Percentiles rank a stretch among this genome's conserved stretches.
phyloP scores from a whole-genome alignment of 768 basidiomycete species.

The Rubroboletus pulcherrimus region DNA sequence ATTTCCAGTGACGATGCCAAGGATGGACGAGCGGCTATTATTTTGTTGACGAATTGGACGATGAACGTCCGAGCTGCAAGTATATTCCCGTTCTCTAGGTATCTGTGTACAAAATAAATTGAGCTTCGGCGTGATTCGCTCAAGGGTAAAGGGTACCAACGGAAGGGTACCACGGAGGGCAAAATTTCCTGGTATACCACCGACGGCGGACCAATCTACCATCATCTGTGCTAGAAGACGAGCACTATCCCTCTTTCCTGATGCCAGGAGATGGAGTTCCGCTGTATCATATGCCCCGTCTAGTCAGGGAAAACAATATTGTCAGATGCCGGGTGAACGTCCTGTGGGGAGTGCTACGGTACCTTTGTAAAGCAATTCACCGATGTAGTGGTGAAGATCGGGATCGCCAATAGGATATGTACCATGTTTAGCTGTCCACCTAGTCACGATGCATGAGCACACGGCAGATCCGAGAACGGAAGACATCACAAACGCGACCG shows the following conservation, averaged over 20 bases:
- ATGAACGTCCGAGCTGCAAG: constrained; percentile 94
- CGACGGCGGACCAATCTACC: constrained; percentile 67
- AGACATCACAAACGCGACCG: constrained; percentile 62
- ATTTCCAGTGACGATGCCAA: constrained; percentile 39
- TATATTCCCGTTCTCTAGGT: constrained; percentile 82
- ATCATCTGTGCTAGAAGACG: constrained; percentile 83
- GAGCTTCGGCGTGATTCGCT: neutral
- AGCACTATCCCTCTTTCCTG: constrained; percentile 88
- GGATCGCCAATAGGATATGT: constrained; percentile 86
- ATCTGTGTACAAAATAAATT: constrained; percentile 39
- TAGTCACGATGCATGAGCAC: constrained; percentile 33
- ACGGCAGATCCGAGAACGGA: constrained; percentile 6
- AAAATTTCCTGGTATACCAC: constrained; percentile 62
- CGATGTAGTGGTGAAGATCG: constrained; percentile 84
- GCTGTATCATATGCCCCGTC: constrained; percentile 75
- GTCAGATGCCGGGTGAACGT: constrained; percentile 1
- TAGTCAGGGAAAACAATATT: constrained; percentile 27
- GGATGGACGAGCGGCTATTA: constrained; percentile 47
- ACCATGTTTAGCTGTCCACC: constrained; percentile 83
- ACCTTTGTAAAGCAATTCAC: constrained; percentile 87
- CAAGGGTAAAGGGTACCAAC: constrained; percentile 37
- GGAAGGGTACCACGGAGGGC: constrained; percentile 84
- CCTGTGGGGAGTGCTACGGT: constrained; percentile 1
- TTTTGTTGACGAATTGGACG: constrained; percentile 64
- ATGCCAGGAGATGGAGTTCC: constrained; percentile 78